Percentiles rank a stretch among this genome's conserved stretches.
Evolutionary conservation across 768 basidiomycete genomes (phyloP).

Genomic region (Lactarius deliciosus): DNA sequence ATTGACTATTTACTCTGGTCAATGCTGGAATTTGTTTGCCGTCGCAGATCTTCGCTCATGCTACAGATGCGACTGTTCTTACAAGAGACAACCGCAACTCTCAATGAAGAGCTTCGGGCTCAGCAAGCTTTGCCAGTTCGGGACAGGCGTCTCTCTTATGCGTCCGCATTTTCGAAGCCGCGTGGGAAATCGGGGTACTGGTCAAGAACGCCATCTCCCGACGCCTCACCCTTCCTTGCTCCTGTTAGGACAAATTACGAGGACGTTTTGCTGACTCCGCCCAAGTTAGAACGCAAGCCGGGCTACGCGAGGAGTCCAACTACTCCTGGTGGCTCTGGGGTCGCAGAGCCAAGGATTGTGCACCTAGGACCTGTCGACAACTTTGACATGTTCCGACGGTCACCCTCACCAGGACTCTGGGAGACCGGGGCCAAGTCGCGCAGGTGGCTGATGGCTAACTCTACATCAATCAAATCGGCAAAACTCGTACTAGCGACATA

Average conservation of each 20-base stretch:
- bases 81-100: slow-evolving; percentile 57
- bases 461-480: slow-evolving; percentile 44
- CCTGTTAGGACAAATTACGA: slow-evolving; percentile 31
- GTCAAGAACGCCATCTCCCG: slow-evolving; percentile 43
- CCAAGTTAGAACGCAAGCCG: slow-evolving; percentile 36
- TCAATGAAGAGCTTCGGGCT: slow-evolving; percentile 52
- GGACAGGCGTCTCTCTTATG: slow-evolving; percentile 43
- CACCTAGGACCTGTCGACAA: slow-evolving; percentile 57
- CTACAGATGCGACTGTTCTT: slow-evolving; percentile 64
- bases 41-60: slow-evolving; percentile 59
- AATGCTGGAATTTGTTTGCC: slow-evolving; percentile 61
- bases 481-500: slow-evolving; percentile 59
- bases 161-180: slow-evolving; percentile 56
- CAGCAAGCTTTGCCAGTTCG: slow-evolving; percentile 33
- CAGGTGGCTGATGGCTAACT: slow-evolving; percentile 18
- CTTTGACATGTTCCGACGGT: slow-evolving; percentile 30
- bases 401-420: slow-evolving; percentile 12
- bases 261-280: slow-evolving; percentile 24
- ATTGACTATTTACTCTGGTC: slow-evolving; percentile 78
- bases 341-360: slow-evolving; percentile 50
- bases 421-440: slow-evolving; percentile 16
- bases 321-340: slow-evolving; percentile 36
- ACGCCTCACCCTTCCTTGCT: slow-evolving; percentile 42
- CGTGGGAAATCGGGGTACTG: slow-evolving; percentile 45
- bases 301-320: slow-evolving; percentile 45